These are phyloP conservation scores for Taphrina deformans DNA, from an alignment of 1,139 yeast genomes.

Conservation along the genomic window DNA sequence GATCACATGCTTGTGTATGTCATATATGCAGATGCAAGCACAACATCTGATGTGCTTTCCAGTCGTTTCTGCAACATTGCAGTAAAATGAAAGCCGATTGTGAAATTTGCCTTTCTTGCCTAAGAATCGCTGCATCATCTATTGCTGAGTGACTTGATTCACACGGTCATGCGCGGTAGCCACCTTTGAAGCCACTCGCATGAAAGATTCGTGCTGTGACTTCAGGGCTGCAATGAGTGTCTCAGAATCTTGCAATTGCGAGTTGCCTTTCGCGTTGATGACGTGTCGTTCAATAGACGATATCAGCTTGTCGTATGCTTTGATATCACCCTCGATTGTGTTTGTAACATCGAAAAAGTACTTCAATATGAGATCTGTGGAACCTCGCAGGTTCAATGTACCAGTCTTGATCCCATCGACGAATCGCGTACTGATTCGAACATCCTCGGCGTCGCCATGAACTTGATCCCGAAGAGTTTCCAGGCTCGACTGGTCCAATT, in stretches of 20 bases:
- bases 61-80: too few species aligned
- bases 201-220: slow-evolving; percentile 21
- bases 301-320: slow-evolving; percentile 64
- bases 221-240: slow-evolving; percentile 17
- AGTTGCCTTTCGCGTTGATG: slow-evolving; percentile 58
- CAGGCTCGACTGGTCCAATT: slow-evolving; percentile 56
- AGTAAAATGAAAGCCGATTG: too few species aligned
- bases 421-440: slow-evolving; percentile 65
- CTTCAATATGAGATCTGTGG: slow-evolving; percentile 54
- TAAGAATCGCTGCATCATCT: too few species aligned
- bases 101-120: too few species aligned
- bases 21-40: too few species aligned
- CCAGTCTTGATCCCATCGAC: slow-evolving; percentile 67
- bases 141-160: not conserved
- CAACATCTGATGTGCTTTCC: too few species aligned
- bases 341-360: slow-evolving; percentile 57
- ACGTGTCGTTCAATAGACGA: slow-evolving; percentile 74
- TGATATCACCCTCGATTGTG: slow-evolving; percentile 58
- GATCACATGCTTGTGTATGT: too few species aligned
- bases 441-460: slow-evolving; percentile 49
- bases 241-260: slow-evolving; percentile 43
- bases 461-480: slow-evolving; percentile 49
- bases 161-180: slow-evolving; percentile 23
- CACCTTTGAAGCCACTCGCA: slow-evolving; percentile 12
- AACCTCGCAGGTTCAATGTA: slow-evolving; percentile 59